phyloP scores from a whole-genome alignment of 2,329 filamentous ascomycete species.

The Cladosporium sp. region DNA sequence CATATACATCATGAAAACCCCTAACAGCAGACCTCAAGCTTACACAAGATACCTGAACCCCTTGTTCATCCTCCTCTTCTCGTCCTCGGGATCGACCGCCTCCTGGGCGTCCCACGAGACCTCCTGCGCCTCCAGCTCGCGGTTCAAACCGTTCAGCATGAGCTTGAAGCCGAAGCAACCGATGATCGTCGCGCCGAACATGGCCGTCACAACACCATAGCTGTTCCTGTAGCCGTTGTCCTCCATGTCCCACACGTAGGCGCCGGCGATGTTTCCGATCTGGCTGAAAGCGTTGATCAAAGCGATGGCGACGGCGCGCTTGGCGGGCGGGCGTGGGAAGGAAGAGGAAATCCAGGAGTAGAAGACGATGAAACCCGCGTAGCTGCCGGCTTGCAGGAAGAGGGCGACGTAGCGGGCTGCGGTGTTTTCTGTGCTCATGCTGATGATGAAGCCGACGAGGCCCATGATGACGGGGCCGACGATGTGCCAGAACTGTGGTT shows the following conservation, averaged over 20 bases:
- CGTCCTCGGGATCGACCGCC: conserved; percentile 4
- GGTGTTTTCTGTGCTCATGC: conserved; percentile 7
- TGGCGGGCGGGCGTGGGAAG: conserved; percentile 70
- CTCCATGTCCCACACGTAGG: conserved; percentile 59
- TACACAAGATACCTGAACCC: conserved; percentile 20
- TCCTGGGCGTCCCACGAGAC: conserved; percentile 1
- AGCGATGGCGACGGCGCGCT: conserved; percentile 67
- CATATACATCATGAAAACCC: background rate
- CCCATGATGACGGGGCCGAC: conserved; percentile 31
- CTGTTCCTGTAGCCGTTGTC: conserved; percentile 60
- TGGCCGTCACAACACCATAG: conserved; percentile 61
- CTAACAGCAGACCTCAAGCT: background rate
- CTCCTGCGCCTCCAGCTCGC: conserved; percentile 4
- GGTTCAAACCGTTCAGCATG: conserved; percentile 6
- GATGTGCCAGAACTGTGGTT: conserved; percentile 61
- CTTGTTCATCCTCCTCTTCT: conserved; percentile 11
- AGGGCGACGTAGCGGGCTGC: conserved; percentile 27
- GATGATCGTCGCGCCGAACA: conserved; percentile 57
- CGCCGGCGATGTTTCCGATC: conserved; percentile 43
- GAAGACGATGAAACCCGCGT: conserved; percentile 43
- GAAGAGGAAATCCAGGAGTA: conserved; percentile 77
- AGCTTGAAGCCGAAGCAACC: conserved; percentile 34
- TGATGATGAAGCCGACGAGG: conserved; percentile 12
- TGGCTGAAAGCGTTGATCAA: conserved; percentile 74
- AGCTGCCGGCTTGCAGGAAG: conserved; percentile 53